These are phyloP conservation scores for Globisporangium emineosum DNA, from an alignment of 352 stramenopile genomes.

Conservation along the genomic window DNA sequence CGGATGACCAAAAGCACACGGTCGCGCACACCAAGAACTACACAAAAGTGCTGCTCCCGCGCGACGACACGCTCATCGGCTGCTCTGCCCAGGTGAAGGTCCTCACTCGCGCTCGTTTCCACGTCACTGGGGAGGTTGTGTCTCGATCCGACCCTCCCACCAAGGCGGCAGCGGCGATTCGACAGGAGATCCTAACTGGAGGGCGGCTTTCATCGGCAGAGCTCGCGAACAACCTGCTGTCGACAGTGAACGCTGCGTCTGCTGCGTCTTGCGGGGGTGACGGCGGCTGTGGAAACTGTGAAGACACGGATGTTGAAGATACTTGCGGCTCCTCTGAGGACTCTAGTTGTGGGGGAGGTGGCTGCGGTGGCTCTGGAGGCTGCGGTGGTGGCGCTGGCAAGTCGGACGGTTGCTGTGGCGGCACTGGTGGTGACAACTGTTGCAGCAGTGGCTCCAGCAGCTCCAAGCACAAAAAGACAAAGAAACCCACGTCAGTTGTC, in stretches of 20 bases:
- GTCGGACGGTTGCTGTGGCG: constrained; percentile 18
- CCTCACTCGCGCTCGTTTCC: constrained; percentile 56
- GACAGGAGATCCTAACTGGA: constrained; percentile 42
- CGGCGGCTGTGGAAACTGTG: constrained; percentile 18
- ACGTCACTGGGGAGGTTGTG: constrained; percentile 65
- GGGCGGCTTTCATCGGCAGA: constrained; percentile 31
- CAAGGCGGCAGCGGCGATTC: constrained; percentile 42
- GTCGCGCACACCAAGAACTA: constrained; percentile 92
- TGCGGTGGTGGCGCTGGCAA: constrained; percentile 18
- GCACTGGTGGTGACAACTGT: constrained; percentile 5
- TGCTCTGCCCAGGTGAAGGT: constrained; percentile 67
- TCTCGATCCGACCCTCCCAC: constrained; percentile 56
- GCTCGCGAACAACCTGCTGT: constrained; percentile 22
- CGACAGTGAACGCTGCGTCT: constrained; percentile 24
- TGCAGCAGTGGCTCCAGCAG: constrained; percentile 8
- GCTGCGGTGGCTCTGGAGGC: constrained; percentile 10
- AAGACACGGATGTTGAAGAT: constrained; percentile 16
- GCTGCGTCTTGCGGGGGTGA: constrained; percentile 29
- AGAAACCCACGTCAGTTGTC: constrained; percentile 11
- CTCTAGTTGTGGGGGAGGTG: constrained; percentile 17
- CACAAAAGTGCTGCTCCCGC: constrained; percentile 87
- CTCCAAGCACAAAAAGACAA: constrained; percentile 34
- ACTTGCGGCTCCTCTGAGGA: constrained; percentile 35
- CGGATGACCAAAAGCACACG: constrained; percentile 68
- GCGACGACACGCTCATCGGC: constrained; percentile 72